Base-by-base conservation (phyloP, 768 basidiomycete species). In the Tulasnella sp. region DNA sequence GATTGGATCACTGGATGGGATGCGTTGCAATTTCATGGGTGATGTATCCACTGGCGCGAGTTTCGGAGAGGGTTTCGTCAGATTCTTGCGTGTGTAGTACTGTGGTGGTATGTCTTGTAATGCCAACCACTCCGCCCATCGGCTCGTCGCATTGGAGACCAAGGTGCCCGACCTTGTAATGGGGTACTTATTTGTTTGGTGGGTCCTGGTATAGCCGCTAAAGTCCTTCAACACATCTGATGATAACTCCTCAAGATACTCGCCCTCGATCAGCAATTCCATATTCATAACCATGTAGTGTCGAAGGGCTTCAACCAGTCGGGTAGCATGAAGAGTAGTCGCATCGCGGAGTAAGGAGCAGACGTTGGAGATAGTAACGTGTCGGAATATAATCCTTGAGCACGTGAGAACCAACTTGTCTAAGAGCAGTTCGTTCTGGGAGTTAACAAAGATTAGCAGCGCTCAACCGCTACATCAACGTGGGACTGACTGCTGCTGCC, bases 341-440 rank as follows among this genome's bases (percentile, higher is more conserved):
- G 94, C 93, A 44, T 95, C 91, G 29, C 81, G 73, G 27, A 96
- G 82, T 42, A 97, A 74, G 63, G 84, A 82, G 61, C 83, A 85
- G 0, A 83, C 86, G 61, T 96, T 98, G 70, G 80, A 74, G 61
- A 85, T 75, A 56, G 80, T 85, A 52, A 85, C 75, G 67, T 81
- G 77, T 41, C 75, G 73, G 38, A 92, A 75, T 53, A 97, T 78
- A 44, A 86, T 77, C 8, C 75, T 73, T 1, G 93, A 94, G 72
- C 93, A 96, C 24, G 95, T 72, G 1, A 88, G 77, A 34, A 90
- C 79, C 19, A 98, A 79, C 19, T 84, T 82, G 67, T 89, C 88
- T n/a, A 97, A 74, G 8, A 96, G 78, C 2, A 98, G 73, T 71
- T 98, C 92, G 64, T 86, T 93, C 86, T 94, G 62, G 1, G 13